Evolutionary conservation across 1,284 basidiomycete genomes (phyloP), one percentile per base, ranked within the genome.

Genomic region (Papiliotrema laurentii): DNA sequence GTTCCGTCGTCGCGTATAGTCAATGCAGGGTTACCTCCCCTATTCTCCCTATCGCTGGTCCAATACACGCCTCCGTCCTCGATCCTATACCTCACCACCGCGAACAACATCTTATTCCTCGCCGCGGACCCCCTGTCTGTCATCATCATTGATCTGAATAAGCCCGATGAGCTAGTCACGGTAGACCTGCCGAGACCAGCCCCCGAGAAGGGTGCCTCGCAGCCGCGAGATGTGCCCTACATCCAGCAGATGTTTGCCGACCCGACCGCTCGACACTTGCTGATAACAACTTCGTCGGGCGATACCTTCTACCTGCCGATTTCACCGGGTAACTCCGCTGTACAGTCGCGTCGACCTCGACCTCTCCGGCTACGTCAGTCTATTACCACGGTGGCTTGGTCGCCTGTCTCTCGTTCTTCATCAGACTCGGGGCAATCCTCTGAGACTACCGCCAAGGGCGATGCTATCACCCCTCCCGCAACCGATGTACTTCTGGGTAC

Each of bases 361-460:
- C 83, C 80, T 31, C 74, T 96, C 40, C 85, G 89, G 63, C 85
- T 93, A 68, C 86, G 89, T 67, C 87, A 92, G 77, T 79, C 89
- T 59, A 85, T 97, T 56, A 89, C 93, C 63, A 86, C 89, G 54
- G 79, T 97, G n/a, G 89, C 89, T 0, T 97, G 94, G 94, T 91
- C 92, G 62, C 76, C 85, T n/a, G 80, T 61, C 11, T 61, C 63
- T 2, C 57, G 60, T 5, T 14, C 38, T 1, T 26, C 45, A 1
- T 13, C 33, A 3, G 43, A 47, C 16, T 34, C 52, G 1, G 26
- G 43, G 24, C 41, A 31, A 27, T 37, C 27, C 28, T 38, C 47
- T 5, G 49, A 54, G 50, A 45, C 31, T 40, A 47, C 16, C 10
- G 28, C 33, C 4, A 64, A 66, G 46, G 54, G 55, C 9, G 62